Percentiles rank a stretch among this genome's conserved stretches.
phyloP scores from a whole-genome alignment of 805 yeast species.

The Candida arabinofermentans region DNA sequence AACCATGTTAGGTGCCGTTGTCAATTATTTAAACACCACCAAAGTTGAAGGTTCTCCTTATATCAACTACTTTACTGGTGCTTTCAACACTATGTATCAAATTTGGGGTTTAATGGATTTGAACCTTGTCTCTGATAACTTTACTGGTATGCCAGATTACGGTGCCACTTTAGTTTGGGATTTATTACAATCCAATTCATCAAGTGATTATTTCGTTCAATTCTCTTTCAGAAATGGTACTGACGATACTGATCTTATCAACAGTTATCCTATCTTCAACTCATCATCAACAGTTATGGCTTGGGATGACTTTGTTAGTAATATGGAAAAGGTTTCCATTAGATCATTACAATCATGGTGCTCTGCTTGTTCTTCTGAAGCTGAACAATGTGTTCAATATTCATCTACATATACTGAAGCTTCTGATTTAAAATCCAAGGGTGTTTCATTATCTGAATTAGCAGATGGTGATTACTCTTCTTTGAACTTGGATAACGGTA shows the following conservation, averaged over 20 bases:
- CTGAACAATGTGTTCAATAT: slow-evolving; percentile 33
- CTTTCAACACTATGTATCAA: slow-evolving; percentile 42
- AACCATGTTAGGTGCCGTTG: slow-evolving; percentile 35
- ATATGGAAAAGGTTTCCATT: slow-evolving; percentile 28
- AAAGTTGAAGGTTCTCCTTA: slow-evolving; percentile 33
- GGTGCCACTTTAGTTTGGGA: slow-evolving; percentile 45
- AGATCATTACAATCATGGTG: slow-evolving; percentile 36
- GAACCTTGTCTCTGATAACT: slow-evolving; percentile 31
- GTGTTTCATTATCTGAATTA: slow-evolving; percentile 28
- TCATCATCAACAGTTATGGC: slow-evolving; percentile 27
- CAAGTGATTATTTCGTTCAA: slow-evolving; percentile 34
- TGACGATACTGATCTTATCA: slow-evolving; percentile 29
- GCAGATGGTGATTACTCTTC: slow-evolving; percentile 27
- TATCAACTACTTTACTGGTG: slow-evolving; percentile 41
- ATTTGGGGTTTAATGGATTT: slow-evolving; percentile 34
- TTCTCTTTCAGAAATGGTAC: slow-evolving; percentile 47
- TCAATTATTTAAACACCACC: slow-evolving; percentile 34
- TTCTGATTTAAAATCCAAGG: slow-evolving; percentile 24
- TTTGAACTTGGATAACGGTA: slow-evolving; percentile 12
- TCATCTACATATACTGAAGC: slow-evolving; percentile 31
- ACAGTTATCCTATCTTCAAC: slow-evolving; percentile 37
- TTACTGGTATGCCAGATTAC: slow-evolving; percentile 45
- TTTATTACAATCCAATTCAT: slow-evolving; percentile 26
- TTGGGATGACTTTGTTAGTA: slow-evolving; percentile 33
- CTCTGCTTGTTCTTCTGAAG: slow-evolving; percentile 31